Percentiles rank a stretch among this genome's conserved stretches.
Evolutionary conservation across 345 rosid species (phyloP).

Genomic region (Erodium maritimum): DNA sequence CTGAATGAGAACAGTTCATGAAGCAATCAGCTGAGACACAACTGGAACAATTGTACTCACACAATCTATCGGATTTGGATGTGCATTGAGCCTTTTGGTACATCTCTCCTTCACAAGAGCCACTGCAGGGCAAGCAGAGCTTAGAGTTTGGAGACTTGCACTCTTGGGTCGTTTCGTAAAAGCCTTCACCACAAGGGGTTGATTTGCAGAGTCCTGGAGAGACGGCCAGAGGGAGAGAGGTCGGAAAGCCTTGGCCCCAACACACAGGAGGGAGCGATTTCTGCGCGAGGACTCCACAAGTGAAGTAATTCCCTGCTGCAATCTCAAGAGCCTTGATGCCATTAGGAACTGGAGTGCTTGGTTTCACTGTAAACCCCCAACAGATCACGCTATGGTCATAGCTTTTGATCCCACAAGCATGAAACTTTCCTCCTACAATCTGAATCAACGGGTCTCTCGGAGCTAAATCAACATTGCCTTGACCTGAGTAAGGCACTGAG

Average conservation of each 20-base stretch:
- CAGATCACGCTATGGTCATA: conserved; percentile 53
- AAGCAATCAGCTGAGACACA: conserved; percentile 58
- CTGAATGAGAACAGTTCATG: conserved; percentile 46
- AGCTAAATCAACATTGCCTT: conserved; percentile 56
- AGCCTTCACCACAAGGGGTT: conserved; percentile 56
- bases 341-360: conserved; percentile 55
- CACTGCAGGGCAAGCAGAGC: conserved; percentile 67
- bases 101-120: conserved; percentile 64
- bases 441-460: conserved; percentile 60
- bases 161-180: conserved; percentile 31
- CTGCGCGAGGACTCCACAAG: conserved; percentile 67
- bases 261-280: conserved; percentile 62
- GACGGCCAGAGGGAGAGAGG: conserved; percentile 70
- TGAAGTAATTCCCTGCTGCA: conserved; percentile 88
- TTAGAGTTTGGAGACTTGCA: conserved; percentile 49
- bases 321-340: conserved; percentile 45
- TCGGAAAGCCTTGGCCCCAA: conserved; percentile 92
- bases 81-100: conserved; percentile 54
- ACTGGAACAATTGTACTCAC: conserved; percentile 71
- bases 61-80: conserved; percentile 40
- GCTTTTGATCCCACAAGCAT: conserved; percentile 90
- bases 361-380: conserved; percentile 72
- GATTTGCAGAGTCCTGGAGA: conserved; percentile 62
- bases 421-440: conserved; percentile 84
- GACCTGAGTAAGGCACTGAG: conserved; percentile 30